phyloP scores from a whole-genome alignment of 305 asterid genomes.

The Coffea humblotiana region DNA sequence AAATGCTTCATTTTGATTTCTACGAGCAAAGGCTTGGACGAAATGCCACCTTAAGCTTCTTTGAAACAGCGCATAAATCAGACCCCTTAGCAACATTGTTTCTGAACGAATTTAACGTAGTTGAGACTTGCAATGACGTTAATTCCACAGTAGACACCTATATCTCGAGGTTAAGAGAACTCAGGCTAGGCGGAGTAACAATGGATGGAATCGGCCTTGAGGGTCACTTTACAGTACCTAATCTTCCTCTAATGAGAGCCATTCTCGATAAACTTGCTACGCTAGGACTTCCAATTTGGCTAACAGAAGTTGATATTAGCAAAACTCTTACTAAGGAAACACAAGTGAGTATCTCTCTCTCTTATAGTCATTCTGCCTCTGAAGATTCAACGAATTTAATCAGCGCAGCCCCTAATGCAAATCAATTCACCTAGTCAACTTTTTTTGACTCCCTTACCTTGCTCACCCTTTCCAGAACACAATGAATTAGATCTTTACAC shows the following conservation, averaged over 20 bases:
- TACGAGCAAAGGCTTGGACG: slow-evolving; percentile 54
- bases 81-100: slow-evolving; percentile 64
- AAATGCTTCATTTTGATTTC: slow-evolving; percentile 65
- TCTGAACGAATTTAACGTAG: slow-evolving; percentile 68
- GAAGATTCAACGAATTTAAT: too few species aligned
- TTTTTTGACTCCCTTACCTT: too few species aligned
- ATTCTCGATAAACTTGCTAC: slow-evolving; percentile 63
- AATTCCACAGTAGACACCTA: slow-evolving; percentile 58
- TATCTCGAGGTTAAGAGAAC: slow-evolving; percentile 47
- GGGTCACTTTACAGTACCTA: slow-evolving; percentile 67
- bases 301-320: slow-evolving; percentile 78
- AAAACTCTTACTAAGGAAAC: slow-evolving; percentile 34
- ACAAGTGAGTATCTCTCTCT: slow-evolving; percentile 38
- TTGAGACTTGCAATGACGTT: slow-evolving; percentile 60
- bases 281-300: slow-evolving; percentile 69
- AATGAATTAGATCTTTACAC: too few species aligned
- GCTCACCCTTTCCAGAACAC: too few species aligned
- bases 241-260: slow-evolving; percentile 61
- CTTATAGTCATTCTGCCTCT: too few species aligned
- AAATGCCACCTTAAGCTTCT: slow-evolving; percentile 45
- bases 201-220: slow-evolving; percentile 74
- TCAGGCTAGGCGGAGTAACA: slow-evolving; percentile 44
- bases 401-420: too few species aligned
- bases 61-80: slow-evolving; percentile 40
- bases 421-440: too few species aligned